Evolutionary conservation across 2,329 filamentous ascomycete species (phyloP).

Genomic region (Penicillium vulpinum): DNA sequence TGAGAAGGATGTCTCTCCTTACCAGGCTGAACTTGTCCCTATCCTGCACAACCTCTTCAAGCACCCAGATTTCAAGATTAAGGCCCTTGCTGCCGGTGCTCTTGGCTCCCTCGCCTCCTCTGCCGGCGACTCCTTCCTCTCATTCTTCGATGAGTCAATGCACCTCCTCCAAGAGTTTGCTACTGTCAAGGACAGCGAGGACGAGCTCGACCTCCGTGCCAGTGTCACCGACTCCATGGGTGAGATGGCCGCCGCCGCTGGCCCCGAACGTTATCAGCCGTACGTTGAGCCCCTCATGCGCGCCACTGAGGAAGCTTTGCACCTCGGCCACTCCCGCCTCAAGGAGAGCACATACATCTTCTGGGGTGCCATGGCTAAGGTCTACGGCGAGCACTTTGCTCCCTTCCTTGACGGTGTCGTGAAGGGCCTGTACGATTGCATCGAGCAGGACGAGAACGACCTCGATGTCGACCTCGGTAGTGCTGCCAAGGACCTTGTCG

Average conservation of each 20-base stretch:
- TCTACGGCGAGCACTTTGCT: constrained; percentile 70
- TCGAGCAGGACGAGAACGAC: constrained; percentile 85
- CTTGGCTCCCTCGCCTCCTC: constrained; percentile 88
- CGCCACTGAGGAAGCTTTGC: constrained; percentile 85
- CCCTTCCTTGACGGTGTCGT: constrained; percentile 50
- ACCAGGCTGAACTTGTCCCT: constrained; percentile 78
- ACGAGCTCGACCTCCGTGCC: constrained; percentile 85
- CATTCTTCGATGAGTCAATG: constrained; percentile 93
- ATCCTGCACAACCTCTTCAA: constrained; percentile 81
- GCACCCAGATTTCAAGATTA: constrained; percentile 84
- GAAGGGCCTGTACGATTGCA: constrained; percentile 70
- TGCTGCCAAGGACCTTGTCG: constrained; percentile 70
- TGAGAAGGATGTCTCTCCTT: constrained; percentile 74
- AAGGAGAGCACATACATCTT: constrained; percentile 97
- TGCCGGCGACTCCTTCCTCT: constrained; percentile 76
- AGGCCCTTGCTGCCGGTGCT: constrained; percentile 83
- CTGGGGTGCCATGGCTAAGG: constrained; percentile 91
- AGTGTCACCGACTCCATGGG: constrained; percentile 91
- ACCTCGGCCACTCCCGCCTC: constrained; percentile 83
- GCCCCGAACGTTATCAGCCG: constrained; percentile 80
- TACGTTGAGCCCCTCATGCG: constrained; percentile 90
- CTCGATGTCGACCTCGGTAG: constrained; percentile 74
- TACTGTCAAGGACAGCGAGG: constrained; percentile 81
- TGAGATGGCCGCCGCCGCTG: constrained; percentile 86
- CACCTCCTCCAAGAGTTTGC: constrained; percentile 81